These are phyloP conservation scores for Purshia tridentata DNA, from an alignment of 306 rosid species.

Conservation along the genomic window DNA sequence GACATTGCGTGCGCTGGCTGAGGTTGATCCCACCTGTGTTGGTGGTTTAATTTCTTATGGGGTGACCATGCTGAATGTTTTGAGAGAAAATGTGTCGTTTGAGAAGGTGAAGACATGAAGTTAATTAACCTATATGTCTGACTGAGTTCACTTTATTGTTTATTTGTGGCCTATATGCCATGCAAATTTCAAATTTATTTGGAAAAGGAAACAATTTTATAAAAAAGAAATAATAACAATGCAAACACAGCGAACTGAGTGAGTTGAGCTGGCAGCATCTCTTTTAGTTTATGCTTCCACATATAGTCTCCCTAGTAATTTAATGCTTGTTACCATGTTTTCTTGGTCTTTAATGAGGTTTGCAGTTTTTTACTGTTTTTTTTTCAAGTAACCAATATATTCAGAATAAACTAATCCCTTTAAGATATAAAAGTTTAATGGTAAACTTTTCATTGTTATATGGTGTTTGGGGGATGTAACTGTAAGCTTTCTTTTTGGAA, in stretches of 20 bases:
- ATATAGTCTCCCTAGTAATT: constrained; percentile 1
- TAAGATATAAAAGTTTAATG: not conserved
- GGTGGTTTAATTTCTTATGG: constrained; percentile 94
- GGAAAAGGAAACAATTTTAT: too few species aligned
- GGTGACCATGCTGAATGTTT: constrained; percentile 81
- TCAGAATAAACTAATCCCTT: not conserved
- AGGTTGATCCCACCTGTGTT: constrained; percentile 97
- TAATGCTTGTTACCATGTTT: not conserved
- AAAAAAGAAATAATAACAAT: too few species aligned
- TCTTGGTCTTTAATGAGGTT: not conserved
- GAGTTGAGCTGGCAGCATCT: not conserved
- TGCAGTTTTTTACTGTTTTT: not conserved
- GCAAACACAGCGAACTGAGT: not conserved
- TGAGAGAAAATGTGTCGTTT: constrained; percentile 82
- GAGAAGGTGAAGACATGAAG: constrained; percentile 64
- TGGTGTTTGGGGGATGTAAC: not conserved
- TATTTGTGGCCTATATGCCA: not conserved
- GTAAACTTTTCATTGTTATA: not conserved
- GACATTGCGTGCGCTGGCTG: constrained; percentile 80
- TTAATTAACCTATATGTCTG: constrained; percentile 14
- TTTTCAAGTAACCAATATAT: not conserved
- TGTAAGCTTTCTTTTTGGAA: not conserved
- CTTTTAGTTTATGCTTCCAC: not conserved
- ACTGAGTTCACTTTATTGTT: constrained; percentile 9
- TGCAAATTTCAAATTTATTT: not conserved